These are phyloP conservation scores for Claviceps arundinis DNA, from an alignment of 2,329 filamentous ascomycete genomes.

Conservation along the genomic window DNA sequence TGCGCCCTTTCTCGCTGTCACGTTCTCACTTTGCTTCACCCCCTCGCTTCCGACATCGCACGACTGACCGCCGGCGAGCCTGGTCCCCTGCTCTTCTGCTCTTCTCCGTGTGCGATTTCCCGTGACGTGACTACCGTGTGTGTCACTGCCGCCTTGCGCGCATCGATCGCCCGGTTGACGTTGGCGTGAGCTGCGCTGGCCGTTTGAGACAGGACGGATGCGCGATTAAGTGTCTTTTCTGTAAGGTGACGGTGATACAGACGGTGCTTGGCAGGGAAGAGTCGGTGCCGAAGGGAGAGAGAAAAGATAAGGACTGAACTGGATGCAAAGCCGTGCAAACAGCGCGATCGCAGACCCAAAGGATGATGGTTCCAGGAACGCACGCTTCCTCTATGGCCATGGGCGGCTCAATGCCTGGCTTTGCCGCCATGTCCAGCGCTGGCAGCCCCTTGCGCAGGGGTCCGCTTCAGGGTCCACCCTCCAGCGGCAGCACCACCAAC, in stretches of 20 bases:
- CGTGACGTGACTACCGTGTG: neutral
- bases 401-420: neutral
- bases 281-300: neutral
- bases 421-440: neutral
- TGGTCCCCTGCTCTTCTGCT: neutral
- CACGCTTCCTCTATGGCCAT: constrained; percentile 7
- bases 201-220: neutral
- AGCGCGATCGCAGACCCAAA: constrained; percentile 1
- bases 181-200: neutral
- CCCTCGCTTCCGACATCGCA: neutral
- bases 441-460: neutral
- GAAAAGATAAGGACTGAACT: neutral
- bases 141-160: neutral
- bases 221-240: neutral
- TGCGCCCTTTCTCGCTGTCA: neutral
- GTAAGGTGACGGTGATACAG: neutral
- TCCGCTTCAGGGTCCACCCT: constrained; percentile 1
- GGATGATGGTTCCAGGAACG: constrained; percentile 23
- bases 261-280: no score
- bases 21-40: neutral
- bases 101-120: neutral
- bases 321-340: no score
- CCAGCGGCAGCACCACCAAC: constrained; percentile 4
- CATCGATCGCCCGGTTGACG: neutral
- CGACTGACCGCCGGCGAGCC: neutral